Evolutionary conservation across 306 rosid genomes (phyloP), one percentile per base, ranked within the genome.

Genomic region (Cucurbita moschata): DNA sequence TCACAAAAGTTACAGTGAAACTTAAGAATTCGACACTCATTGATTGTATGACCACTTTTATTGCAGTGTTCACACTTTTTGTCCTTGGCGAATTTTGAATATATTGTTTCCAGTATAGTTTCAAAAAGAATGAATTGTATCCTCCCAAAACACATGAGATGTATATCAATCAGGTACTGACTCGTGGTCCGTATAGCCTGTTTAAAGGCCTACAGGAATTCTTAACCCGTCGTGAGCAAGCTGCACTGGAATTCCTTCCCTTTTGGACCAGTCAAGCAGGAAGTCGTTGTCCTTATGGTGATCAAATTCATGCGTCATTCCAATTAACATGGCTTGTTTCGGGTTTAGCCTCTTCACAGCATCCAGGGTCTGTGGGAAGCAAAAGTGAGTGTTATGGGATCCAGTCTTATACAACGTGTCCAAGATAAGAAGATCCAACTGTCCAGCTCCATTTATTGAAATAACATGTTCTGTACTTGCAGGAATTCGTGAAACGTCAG

Each of bases 321-420:
- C 97, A 81, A 94, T 82, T 61, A 94, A 71, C 68, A 94, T 79
- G 75, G 95, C 85, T 82, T 60, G 87, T 88, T 89, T 94, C n/a
- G 99, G 99, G 78, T 92, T 79, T 80, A 94, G 82, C 81, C 83
- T 88, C 87, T 91, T 94, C 78, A 94, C 83, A 79, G 91, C 92
- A 84, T 94, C 99, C 77, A 94, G 89, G 80, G 96, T 79, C 99
- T 94, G 94, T 56, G 99, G 96, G 74, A 94, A 81, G 86, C 99
- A 94, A 69, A 91, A 85, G 85, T 94, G 99, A 67, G 78, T 80
- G 60, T 94, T 94, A 67, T 91, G 99, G 77, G 90, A 84, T 71
- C 95, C 86, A 43, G 80, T 82, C 99, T 94, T 94, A 72, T 86
- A 86, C 79, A 94, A 80, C 2, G 96, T 83, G 78, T 91, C 99